Conservation (phyloP, 345 rosid species). For the Melaleuca alternifolia region DNA sequence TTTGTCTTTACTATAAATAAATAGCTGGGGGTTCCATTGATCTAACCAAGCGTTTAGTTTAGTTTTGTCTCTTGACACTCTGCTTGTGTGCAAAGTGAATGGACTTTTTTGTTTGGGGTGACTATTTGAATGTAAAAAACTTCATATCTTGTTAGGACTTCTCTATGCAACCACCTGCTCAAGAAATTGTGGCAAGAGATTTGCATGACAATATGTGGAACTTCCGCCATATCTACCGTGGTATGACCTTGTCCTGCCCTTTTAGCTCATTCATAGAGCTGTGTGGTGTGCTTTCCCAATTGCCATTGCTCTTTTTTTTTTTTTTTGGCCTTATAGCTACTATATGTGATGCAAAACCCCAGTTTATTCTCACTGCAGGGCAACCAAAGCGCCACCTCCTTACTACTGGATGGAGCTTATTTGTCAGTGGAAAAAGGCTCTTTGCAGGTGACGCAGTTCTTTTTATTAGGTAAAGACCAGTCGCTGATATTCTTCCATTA, state of each 20-base stretch:
- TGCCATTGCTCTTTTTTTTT: neutral
- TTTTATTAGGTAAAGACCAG: constrained; percentile 50
- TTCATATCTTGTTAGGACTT: constrained; percentile 50
- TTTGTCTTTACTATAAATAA: too few relatives aligned
- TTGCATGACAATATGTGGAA: constrained; percentile 82
- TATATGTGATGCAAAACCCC: neutral
- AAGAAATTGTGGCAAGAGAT: constrained; percentile 86
- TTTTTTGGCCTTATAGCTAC: neutral
- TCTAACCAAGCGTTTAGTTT: too few relatives aligned
- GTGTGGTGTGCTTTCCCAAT: neutral
- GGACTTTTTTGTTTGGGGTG: neutral
- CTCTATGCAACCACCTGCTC: constrained; percentile 91
- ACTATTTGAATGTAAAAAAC: neutral
- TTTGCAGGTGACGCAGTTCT: constrained; percentile 81
- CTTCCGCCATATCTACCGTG: constrained; percentile 92
- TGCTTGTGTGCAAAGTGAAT: neutral
- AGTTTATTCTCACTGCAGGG: constrained; percentile 23
- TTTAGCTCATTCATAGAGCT: neutral
- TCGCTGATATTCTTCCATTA: neutral
- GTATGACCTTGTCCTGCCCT: constrained; percentile 19
- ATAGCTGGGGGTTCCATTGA: too few relatives aligned
- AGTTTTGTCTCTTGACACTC: too few relatives aligned
- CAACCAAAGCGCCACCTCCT: constrained; percentile 90
- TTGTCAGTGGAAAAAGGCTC: constrained; percentile 78
- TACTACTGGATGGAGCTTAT: constrained; percentile 90